Base-by-base conservation (phyloP, 352 stramenopile species). In the Pilasporangium apinafurcum region DNA sequence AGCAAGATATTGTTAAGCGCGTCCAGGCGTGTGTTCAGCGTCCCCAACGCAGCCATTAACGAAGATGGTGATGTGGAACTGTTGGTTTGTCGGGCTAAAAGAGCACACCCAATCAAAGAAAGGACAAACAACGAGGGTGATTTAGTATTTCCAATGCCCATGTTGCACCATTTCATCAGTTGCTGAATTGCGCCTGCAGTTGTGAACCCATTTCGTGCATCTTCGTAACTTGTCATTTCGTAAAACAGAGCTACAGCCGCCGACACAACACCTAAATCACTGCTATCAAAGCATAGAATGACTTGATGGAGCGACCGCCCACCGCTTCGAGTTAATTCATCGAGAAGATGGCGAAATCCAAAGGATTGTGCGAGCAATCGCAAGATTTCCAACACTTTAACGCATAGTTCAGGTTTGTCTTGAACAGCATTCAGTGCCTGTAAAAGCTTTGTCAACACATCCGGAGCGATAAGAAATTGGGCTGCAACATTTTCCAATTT, bases 171-270 rank as follows among this genome's bases (percentile, higher is more conserved):
- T 12, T 56, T 38, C 21, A 82, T 32, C 16, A 89, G 58, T 13
- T 77, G 48, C 8, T 65, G 48, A 5, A 77, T 51, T 10, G 76
- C 71, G 7, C 79, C 79, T 9, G 71, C 79, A 3, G 69, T 81
- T 12, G 74, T 86, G 26, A 92, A 62, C 3, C 66, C 76, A 8
- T 68, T 56, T 14, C 79, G 67, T 0, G 66, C 79, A 28, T 92
- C 70, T 5, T 57, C 28, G 14, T 53, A 62, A 10, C 61, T 59
- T 2, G 64, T 86, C 14, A 89, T 58, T 26, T 83, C 71, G 37
- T 77, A 68, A 48, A 83, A 84, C 14, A 89, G 42, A 5, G 64
- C 61, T 9, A 85, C 48, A 6, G 71, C 64, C 6, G 66, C 56
- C 14, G 50, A 37, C 17, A 60, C 68, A 25, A 83, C 59, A 1